Evolutionary conservation across 371 early-diverging fungal genomes (phyloP).

Genomic region (Mucor plumbeus): DNA sequence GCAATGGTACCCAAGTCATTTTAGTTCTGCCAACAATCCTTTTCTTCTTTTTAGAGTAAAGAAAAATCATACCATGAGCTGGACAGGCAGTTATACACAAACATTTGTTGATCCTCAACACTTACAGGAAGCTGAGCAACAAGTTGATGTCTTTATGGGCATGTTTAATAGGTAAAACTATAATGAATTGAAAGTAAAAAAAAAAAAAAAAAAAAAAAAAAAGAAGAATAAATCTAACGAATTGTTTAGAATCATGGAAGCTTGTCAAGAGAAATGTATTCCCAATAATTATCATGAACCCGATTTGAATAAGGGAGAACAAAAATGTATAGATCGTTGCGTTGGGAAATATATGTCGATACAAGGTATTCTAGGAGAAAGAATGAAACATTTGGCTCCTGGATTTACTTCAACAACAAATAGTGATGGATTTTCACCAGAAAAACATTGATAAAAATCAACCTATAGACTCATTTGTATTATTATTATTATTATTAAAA

Average conservation of each 20-base stretch:
- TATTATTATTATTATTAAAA: constrained; percentile 1
- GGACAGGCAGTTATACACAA: constrained; percentile 47
- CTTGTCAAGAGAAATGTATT: constrained; percentile 93
- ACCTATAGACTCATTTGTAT: constrained; percentile 9
- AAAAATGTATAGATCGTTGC: constrained; percentile 94
- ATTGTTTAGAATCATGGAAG: constrained; percentile 69
- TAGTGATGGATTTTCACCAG: constrained; percentile 15
- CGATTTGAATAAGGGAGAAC: constrained; percentile 95
- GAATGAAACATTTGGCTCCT: constrained; percentile 59
- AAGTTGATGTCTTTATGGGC: constrained; percentile 80
- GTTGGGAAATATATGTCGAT: constrained; percentile 86
- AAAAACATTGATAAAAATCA: not conserved
- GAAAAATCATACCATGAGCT: constrained; percentile 33
- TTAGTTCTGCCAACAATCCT: not conserved
- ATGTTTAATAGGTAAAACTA: constrained; percentile 69
- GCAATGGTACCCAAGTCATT: not conserved
- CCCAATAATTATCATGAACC: constrained; percentile 81
- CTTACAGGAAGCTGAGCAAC: constrained; percentile 77
- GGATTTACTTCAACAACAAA: constrained; percentile 10
- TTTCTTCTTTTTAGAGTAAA: not conserved
- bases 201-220: no score
- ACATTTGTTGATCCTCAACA: constrained; percentile 67
- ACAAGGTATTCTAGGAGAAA: constrained; percentile 74
- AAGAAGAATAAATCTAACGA: no score
- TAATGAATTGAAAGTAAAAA: not conserved